Evolutionary conservation across 2,329 filamentous ascomycete genomes (phyloP).

Genomic region (Colletotrichum simmondsii): DNA sequence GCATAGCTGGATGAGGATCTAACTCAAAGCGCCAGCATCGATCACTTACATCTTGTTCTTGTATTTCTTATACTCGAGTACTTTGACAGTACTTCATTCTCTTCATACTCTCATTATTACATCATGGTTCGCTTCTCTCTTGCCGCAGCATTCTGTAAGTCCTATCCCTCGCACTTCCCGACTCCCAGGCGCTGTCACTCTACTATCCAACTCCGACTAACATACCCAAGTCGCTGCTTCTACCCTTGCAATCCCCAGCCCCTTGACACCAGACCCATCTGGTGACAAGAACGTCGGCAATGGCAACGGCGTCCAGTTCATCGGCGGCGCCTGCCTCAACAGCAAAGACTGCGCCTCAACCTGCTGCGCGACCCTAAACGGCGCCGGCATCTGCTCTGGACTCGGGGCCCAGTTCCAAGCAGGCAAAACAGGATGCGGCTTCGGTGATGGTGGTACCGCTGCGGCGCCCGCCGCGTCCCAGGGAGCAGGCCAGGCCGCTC

Average conservation of each 20-base stretch:
- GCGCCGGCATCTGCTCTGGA: conserved; percentile 43
- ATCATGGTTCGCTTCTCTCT: conserved; percentile 33
- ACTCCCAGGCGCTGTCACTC: too few species aligned
- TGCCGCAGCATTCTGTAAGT: conserved; percentile 29
- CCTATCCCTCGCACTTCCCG: too few species aligned
- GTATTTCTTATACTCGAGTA: background rate
- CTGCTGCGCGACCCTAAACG: conserved; percentile 39
- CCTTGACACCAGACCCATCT: conserved; percentile 40
- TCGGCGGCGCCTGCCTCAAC: conserved; percentile 42
- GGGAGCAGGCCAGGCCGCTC: background rate
- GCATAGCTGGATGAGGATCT: background rate
- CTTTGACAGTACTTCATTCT: background rate
- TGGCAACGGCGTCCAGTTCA: conserved; percentile 42
- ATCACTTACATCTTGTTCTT: background rate
- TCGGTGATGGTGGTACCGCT: conserved; percentile 28
- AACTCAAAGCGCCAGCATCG: background rate
- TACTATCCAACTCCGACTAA: background rate
- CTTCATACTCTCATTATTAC: background rate
- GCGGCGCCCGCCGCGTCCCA: background rate
- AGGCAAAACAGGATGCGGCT: conserved; percentile 43
- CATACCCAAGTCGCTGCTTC: conserved; percentile 34
- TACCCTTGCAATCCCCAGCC: conserved; percentile 33
- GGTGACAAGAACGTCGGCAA: conserved; percentile 43
- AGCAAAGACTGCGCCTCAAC: conserved; percentile 41
- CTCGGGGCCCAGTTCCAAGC: conserved; percentile 39